Evolutionary conservation across 768 basidiomycete genomes (phyloP), one percentile per base, ranked within the genome.

Genomic region (Rhodosporidiobolus sp.): DNA sequence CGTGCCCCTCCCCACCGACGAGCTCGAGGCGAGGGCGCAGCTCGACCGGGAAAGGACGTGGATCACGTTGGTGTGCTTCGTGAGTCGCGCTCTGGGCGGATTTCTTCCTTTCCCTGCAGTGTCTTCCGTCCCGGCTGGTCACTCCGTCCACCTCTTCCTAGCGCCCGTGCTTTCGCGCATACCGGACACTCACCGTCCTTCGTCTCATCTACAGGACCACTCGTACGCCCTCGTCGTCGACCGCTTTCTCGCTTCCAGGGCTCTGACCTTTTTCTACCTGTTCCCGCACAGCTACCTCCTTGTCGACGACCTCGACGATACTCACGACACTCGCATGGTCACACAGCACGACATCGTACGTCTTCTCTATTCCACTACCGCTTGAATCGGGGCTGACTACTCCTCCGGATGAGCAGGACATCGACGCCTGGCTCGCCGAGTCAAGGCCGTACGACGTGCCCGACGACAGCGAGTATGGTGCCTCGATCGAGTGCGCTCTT

Each of bases 31-130:
- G 1, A 46, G 69, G 12, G 35, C 54, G 19, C 28, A 54, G 11
- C 43, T 65, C 48, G 69, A 70, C 43, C 56, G 57, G 2, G 69
- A 70, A 32, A 20, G 69, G 14, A 70, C 69, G 3, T 70, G 69
- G 69, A 53, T 64, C 38, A 53, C 46, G 14, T 35, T 63, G 9
- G 32, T 49, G 16, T 48, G 63, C 28, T 70, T 64, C 38, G 69
- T 55, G 30, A 10, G 54, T 26, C 8, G 4, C n/a, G n/a, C n/a
- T n/a, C n/a, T n/a, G n/a, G n/a, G n/a, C n/a, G n/a, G n/a, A n/a
- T n/a, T n/a, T n/a, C n/a, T n/a, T n/a, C n/a, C n/a, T n/a, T n/a
- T n/a, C n/a, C n/a, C n/a, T n/a, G n/a, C n/a, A n/a, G n/a, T n/a
- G n/a, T n/a, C n/a, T n/a, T n/a, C n/a, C n/a, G n/a, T n/a, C n/a